Evolutionary conservation across 148 eudicot genomes (phyloP), one percentile per base, ranked within the genome.

Genomic region (Nepenthes mirabilis): DNA sequence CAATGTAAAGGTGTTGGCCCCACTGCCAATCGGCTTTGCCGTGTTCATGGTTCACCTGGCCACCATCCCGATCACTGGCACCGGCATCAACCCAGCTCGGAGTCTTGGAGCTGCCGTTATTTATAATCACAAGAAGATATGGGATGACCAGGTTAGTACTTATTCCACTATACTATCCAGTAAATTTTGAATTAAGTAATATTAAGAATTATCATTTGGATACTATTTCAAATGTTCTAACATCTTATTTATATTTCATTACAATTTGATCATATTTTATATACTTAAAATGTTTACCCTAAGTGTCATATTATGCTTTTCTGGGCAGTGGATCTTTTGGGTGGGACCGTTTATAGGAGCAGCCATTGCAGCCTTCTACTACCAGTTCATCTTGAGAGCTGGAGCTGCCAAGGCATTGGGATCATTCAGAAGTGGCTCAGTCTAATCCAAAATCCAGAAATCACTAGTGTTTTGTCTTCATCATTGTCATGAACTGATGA

Each of bases 331-430:
- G 67, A 64, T 64, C 14, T 74, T 74, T 64, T 80, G 84, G 84
- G 80, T 77, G 1, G 84, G 84, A 63, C 84, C 84, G 0, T 74
- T 77, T 69, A 56, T 74, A 11, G 85, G 85, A 68, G 85, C 85
- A 57, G 77, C 85, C 4, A 67, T 77, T 33, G 85, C 85, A 14
- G 82, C 85, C 32, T 74, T 80, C 77, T 80, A 80, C 72, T 76
- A 80, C 56, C 79, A 80, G 55, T 71, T 63, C 49, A 72, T 80
- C 43, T 68, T 80, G 1, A 65, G 79, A 57, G 77, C 77, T 6
- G 77, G 58, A 8, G 79, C 75, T 13, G 65, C 70, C 47, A 80
- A 80, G 61, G 82, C 82, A 56, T 70, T 80, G 60, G 82, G 85
- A 14, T 80, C 82, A 1, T 80, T 74, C 72, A 74, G 79, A 52